These are phyloP conservation scores for Fomitopsis pulvina DNA, from an alignment of 768 basidiomycete species.

Conservation along the genomic window DNA sequence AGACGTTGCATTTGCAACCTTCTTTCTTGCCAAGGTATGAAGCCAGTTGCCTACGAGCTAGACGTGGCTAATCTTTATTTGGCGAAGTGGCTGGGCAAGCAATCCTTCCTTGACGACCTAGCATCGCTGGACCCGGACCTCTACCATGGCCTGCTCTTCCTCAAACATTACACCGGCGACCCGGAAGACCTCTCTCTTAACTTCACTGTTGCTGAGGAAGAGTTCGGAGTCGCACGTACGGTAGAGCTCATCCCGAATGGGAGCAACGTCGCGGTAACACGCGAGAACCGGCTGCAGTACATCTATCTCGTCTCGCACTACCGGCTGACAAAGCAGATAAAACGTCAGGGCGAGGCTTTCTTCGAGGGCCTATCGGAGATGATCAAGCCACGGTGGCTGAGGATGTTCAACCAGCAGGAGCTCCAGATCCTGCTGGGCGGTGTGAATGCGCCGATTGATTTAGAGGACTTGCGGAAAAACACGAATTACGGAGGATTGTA, in stretches of 20 bases:
- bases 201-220: conserved; percentile 84
- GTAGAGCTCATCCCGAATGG: conserved; percentile 81
- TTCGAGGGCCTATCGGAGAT: conserved; percentile 91
- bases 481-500: conserved; percentile 83
- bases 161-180: conserved; percentile 87
- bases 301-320: conserved; percentile 88
- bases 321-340: conserved; percentile 84
- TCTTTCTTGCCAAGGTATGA: conserved; percentile 83
- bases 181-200: conserved; percentile 85
- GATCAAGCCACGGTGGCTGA: conserved; percentile 88
- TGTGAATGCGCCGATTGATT: conserved; percentile 75
- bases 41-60: neutral
- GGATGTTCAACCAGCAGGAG: conserved; percentile 98
- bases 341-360: conserved; percentile 75
- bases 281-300: conserved; percentile 84
- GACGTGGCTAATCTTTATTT: neutral
- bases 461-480: conserved; percentile 72
- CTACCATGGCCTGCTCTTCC: conserved; percentile 85
- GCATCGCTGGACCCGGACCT: conserved; percentile 87
- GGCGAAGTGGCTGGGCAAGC: conserved; percentile 80
- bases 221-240: conserved; percentile 73
- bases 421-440: conserved; percentile 89
- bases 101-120: conserved; percentile 90
- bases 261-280: conserved; percentile 76
- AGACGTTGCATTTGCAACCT: conserved; percentile 91